Evolutionary conservation across 208 protist genomes (phyloP), one percentile per base, ranked within the genome.

Genomic region (Leptomonas pyrrhocoris): DNA sequence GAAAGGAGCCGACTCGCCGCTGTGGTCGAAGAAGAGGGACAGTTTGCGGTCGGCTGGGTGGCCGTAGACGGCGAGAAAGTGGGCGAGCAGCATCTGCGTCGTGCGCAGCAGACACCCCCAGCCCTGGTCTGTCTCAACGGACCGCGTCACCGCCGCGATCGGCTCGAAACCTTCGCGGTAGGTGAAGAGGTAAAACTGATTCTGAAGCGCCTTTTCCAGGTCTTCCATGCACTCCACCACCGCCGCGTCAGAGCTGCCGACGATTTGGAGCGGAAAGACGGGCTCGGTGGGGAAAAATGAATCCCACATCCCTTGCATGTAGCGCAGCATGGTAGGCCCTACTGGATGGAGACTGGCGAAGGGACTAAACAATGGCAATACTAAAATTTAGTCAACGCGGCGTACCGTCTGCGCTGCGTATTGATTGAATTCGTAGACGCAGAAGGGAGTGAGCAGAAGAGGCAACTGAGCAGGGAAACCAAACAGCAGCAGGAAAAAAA

Each of bases 41-140:
- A 90, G 66, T 19, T 70, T 71, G 6, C 49, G 83, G 51, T 86
- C 79, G 0, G 30, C 71, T 6, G 77, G 62, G 18, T 56, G 50
- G n/a, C 38, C 56, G 73, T 92, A 66, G 3, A 73, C 65, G 27
- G 66, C 59, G 25, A 96, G 65, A 45, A 81, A 82, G 50, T 89
- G 88, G n/a, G 86, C 88, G 21, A 96, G 63, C 3, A 96, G 76
- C 90, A 96, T 96, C 78, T 96, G 90, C 16, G 83, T 77, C 5
- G 84, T 76, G 25, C 90, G 90, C 28, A 84, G 74, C 21, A 96
- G 77, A 57, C 90, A 96, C 48, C 90, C 90, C 90, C 90, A 96
- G 25, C 90, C 90, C 38, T 81, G 77, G 59, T 96, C 90, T 0
- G 84, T 83, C 43, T 74, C 58, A 15, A 87, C 46, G 40, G n/a